Base-by-base conservation (phyloP, 2,329 filamentous ascomycete species). In the Venturia effusa region DNA sequence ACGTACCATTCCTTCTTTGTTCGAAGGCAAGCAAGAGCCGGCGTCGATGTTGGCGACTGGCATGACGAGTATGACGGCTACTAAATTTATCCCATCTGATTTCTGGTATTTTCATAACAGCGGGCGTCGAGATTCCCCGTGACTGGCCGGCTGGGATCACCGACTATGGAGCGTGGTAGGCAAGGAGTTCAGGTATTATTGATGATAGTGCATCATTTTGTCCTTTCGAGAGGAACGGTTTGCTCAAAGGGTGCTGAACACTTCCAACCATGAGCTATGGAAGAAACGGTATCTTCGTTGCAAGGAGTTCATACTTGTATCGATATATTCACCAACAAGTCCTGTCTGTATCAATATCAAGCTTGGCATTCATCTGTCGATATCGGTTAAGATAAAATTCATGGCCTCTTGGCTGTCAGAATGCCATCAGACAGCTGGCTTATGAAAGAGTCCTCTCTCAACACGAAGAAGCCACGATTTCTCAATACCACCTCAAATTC, bases 1-100 rank as follows among this genome's bases (percentile, higher is more conserved):
- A 68, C 64, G 15, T 69, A 69, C 51, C 67, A 69, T 48, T 13
- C 40, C 5, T 67, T 65, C 51, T 69, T 68, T 68, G 68, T 68
- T 13, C 59, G 64, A 10, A 32, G 54, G 8, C 59, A 69, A 51
- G 57, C 57, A 17, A 62, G 66, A 3, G 22, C 43, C 3, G 66
- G 65, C 17, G 40, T 24, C 17, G 59, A 66, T 24, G 57, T 62
- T 19, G 64, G 64, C 15, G 65, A 66, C 19, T 10, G 30, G 27
- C 65, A 60, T 15, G 45, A 63, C 22, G 51, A 57, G 30, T 34
- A 43, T 60, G 41, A 60, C 15, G 37, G n/a, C 15, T 40, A 60
- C n/a, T 57, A 17, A 57, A 17, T 15, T 34, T 34, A 15, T 8
- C 22, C 2, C n/a, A 11, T 32, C 15, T 19, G 30, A 22, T 6